A percentile compares a stretch with the other conserved stretches of the same genome.
Evolutionary conservation across 768 basidiomycete genomes (phyloP).

Genomic region (Sarcodon sp.): DNA sequence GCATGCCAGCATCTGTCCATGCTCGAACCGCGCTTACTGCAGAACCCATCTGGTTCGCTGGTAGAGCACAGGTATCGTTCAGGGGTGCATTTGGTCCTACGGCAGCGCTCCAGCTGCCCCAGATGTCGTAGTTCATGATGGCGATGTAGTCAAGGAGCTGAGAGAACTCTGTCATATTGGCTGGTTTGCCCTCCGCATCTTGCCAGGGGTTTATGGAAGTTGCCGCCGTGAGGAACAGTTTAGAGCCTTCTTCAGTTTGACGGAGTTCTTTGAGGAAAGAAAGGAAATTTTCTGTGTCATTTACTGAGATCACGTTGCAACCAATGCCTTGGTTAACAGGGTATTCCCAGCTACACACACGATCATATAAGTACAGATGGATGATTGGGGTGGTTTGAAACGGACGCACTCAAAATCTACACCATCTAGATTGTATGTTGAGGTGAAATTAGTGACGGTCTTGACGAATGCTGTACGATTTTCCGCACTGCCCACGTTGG

Average conservation of each 20-base stretch:
- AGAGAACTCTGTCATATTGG: constrained; percentile 56
- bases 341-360: constrained; percentile 68
- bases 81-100: constrained; percentile 80
- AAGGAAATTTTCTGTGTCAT: constrained; percentile 74
- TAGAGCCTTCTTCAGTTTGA: constrained; percentile 31
- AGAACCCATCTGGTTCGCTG: constrained; percentile 52
- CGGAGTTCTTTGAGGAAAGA: constrained; percentile 65
- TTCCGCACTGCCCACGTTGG: constrained; percentile 32
- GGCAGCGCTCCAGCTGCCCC: constrained; percentile 28
- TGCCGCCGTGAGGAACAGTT: constrained; percentile 64
- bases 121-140: constrained; percentile 64
- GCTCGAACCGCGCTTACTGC: constrained; percentile 58
- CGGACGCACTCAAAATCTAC: constrained; percentile 52
- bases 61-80: constrained; percentile 58
- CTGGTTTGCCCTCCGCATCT: constrained; percentile 39
- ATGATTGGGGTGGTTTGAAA: too few species aligned
- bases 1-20: constrained; percentile 75
- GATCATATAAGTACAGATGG: neutral
- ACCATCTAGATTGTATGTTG: constrained; percentile 41
- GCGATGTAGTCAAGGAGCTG: constrained; percentile 61
- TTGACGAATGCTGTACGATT: constrained; percentile 49
- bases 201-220: constrained; percentile 54
- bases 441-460: constrained; percentile 34
- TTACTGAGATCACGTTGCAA: constrained; percentile 49
- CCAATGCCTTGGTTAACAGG: constrained; percentile 54